Evolutionary conservation across 306 rosid species (phyloP), one percentile per base, ranked within the genome.

Genomic region (Oxytropis ochrocephala): DNA sequence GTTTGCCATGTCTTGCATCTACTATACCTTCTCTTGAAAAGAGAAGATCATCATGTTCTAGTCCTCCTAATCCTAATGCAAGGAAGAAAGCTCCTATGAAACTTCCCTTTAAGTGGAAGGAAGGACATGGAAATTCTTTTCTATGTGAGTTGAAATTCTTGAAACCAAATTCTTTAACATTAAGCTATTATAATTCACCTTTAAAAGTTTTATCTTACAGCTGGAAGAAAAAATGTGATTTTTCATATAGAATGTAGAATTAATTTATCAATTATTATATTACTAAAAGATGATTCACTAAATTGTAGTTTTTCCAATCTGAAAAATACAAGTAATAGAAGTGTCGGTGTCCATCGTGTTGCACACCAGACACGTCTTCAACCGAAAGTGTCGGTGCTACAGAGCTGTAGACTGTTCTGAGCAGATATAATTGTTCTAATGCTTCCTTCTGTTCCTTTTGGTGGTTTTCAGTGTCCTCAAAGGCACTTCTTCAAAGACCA

Each of bases 1-100:
- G 99, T 74, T 83, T 95, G 80, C 96, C 99, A 10, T 95, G 91
- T 79, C 97, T 95, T 77, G 88, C 87, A 48, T 85, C 99, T 14
- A 83, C 89, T 5, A 59, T 85, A 51, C 78, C 87, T 44, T 73
- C 94, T 0, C 36, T 85, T 11, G 98, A 90, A 43, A 94, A 94
- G 81, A 85, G 98, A 83, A 83, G 92, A 75, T 81, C 93, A 1
- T 76, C 85, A 4, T 82, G 89, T 79, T 79, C 86, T 74, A 90
- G 99, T 81, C 97, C 98, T 50, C 91, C 91, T 19, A n/a, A n/a
- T n/a, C n/a, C n/a, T n/a, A 85, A 52, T 80, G 79, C 89, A 19
- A 87, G 87, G 81, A 91, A 89, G 60, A 91, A 84, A 73, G 33
- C 86, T 66, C 71, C 92, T 55, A 27, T 79, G 33, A 94, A 90